Conservation (phyloP, 2,329 filamentous ascomycete species). For the Venturia aucupariae region DNA sequence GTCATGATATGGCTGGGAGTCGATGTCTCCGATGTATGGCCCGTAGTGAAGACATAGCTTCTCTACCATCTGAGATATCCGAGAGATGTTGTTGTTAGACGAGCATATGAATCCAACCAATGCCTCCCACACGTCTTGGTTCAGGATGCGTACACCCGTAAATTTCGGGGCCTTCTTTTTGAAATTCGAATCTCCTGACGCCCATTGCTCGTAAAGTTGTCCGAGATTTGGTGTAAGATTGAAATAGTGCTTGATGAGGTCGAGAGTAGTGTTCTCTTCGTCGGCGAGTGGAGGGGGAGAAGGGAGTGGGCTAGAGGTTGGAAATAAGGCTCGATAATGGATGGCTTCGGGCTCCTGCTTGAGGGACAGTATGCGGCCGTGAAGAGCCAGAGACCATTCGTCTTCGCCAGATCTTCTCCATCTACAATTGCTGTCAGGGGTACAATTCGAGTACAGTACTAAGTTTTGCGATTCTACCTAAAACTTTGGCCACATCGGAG, state of each 20-base stretch:
- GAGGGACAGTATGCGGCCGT: slow-evolving; percentile 75
- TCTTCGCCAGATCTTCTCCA: slow-evolving; percentile 75
- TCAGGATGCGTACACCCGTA: slow-evolving; percentile 81
- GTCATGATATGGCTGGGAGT: slow-evolving; percentile 68
- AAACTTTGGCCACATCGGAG: slow-evolving; percentile 90
- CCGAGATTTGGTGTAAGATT: slow-evolving; percentile 71
- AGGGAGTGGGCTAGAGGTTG: slow-evolving; percentile 25
- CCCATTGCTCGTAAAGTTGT: slow-evolving; percentile 79
- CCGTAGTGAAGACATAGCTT: slow-evolving; percentile 87
- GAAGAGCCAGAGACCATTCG: slow-evolving; percentile 83
- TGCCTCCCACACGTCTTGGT: slow-evolving; percentile 93
- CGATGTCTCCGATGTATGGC: slow-evolving; percentile 60
- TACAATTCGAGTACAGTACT: slow-evolving; percentile 10
- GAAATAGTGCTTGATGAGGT: slow-evolving; percentile 74
- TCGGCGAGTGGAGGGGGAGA: slow-evolving; percentile 27
- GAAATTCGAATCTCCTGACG: slow-evolving; percentile 76
- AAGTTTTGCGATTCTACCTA: slow-evolving; percentile 34
- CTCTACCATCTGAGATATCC: slow-evolving; percentile 94
- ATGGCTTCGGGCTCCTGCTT: slow-evolving; percentile 72
- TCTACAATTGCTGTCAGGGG: slow-evolving; percentile 33
- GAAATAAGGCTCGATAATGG: slow-evolving; percentile 65
- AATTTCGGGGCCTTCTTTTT: slow-evolving; percentile 78
- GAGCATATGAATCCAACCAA: slow-evolving; percentile 94
- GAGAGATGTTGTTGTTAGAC: slow-evolving; percentile 94
- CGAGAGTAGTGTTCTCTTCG: slow-evolving; percentile 55